A percentile compares a stretch with the other conserved stretches of the same genome.
Conservation (phyloP, 2,329 filamentous ascomycete species). For the Ophiobolus disseminans region DNA sequence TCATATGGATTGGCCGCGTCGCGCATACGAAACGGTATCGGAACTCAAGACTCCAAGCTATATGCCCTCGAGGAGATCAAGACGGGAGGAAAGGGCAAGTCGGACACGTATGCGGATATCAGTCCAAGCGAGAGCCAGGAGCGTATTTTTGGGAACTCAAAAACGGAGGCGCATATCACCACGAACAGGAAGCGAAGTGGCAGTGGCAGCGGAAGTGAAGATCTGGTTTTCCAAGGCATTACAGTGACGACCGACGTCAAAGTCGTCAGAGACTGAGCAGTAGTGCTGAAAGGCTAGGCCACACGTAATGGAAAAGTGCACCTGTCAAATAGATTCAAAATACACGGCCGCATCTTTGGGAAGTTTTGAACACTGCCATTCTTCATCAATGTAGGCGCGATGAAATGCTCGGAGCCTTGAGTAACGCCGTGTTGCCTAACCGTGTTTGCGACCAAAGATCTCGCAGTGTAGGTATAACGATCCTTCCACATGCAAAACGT, state of each 20-base stretch:
- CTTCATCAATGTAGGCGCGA: no score
- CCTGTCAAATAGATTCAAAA: no score
- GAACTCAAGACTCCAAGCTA: not conserved
- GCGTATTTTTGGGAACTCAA: conserved; percentile 10
- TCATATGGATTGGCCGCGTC: not conserved
- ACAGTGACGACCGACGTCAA: conserved; percentile 16
- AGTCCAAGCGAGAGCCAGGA: conserved; percentile 24
- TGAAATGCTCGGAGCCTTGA: no score
- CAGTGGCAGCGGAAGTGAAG: conserved; percentile 9
- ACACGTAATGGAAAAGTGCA: no score
- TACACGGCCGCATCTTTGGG: no score
- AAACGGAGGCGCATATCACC: conserved; percentile 5
- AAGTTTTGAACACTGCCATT: no score
- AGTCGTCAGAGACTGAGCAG: conserved; percentile 6
- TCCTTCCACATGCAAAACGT: no score
- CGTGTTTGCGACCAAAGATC: no score
- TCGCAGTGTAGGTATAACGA: no score
- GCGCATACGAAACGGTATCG: not conserved
- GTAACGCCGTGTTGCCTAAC: no score
- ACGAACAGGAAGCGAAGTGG: conserved; percentile 1
- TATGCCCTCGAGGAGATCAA: conserved; percentile 8
- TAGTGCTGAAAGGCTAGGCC: not conserved
- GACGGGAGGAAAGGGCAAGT: conserved; percentile 1
- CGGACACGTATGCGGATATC: conserved; percentile 9
- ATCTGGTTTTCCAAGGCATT: conserved; percentile 11